Conservation (phyloP, 441 rosid species). For the Gossypium lobatum region DNA sequence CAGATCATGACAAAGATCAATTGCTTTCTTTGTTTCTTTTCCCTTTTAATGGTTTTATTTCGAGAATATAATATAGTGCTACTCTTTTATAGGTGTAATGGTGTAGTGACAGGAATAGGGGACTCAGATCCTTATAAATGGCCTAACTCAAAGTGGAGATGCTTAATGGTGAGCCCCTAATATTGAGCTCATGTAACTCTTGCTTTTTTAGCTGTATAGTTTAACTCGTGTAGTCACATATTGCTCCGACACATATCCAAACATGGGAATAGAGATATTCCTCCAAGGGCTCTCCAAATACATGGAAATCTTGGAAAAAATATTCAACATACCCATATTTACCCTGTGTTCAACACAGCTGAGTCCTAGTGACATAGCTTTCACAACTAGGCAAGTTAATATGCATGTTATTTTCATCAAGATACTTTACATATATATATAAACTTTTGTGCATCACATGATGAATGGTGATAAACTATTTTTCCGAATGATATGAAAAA, state of each 20-base stretch:
- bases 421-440: background rate
- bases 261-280: too few species aligned
- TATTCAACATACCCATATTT: too few species aligned
- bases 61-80: background rate
- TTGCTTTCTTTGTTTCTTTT: conserved; percentile 13
- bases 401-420: background rate
- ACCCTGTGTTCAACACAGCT: too few species aligned
- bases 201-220: background rate
- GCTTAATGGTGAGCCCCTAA: conserved; percentile 55
- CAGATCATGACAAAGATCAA: background rate
- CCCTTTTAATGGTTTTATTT: conserved; percentile 6
- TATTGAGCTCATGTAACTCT: background rate
- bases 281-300: too few species aligned
- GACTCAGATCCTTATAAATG: conserved; percentile 82
- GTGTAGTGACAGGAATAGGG: conserved; percentile 62
- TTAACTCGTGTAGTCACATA: background rate
- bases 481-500: background rate
- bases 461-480: background rate
- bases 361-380: too few species aligned
- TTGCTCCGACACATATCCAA: too few species aligned
- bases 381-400: background rate
- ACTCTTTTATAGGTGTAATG: conserved; percentile 49
- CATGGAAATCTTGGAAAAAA: too few species aligned
- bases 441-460: background rate
- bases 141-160: conserved; percentile 94